A percentile compares a stretch with the other conserved stretches of the same genome.
Conservation (phyloP, 768 basidiomycete species). For the Pleurotus eryngii region DNA sequence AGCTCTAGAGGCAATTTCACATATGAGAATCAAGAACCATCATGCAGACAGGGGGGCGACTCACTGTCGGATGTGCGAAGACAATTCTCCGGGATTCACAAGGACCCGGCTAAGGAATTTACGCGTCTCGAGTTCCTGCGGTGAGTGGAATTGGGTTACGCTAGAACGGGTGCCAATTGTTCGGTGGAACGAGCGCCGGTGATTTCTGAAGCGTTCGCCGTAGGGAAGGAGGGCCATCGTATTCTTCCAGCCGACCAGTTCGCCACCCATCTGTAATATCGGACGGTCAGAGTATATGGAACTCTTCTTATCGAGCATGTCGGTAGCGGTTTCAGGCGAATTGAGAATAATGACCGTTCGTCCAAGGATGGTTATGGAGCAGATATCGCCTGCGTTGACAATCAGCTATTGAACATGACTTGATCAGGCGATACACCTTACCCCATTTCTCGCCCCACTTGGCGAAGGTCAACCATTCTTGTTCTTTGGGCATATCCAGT, state of each 20-base stretch:
- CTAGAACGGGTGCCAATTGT: slow-evolving; percentile 42
- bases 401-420: slow-evolving; percentile 4
- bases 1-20: slow-evolving; percentile 27
- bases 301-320: slow-evolving; percentile 67
- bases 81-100: slow-evolving; percentile 43
- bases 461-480: slow-evolving; percentile 27
- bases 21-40: slow-evolving; percentile 3
- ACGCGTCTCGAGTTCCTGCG: slow-evolving; percentile 44
- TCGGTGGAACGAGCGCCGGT: slow-evolving; percentile 49
- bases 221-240: slow-evolving; percentile 55
- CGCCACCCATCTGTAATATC: slow-evolving; percentile 48
- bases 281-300: slow-evolving; percentile 70
- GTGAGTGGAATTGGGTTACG: slow-evolving; percentile 39
- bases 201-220: slow-evolving; percentile 52
- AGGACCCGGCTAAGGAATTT: slow-evolving; percentile 46
- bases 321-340: slow-evolving; percentile 44
- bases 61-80: slow-evolving; percentile 46
- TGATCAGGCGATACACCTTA: slow-evolving; percentile 15
- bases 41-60: slow-evolving; percentile 14
- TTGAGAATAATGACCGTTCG: slow-evolving; percentile 58
- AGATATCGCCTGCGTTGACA: slow-evolving; percentile 47
- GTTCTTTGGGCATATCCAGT: slow-evolving; percentile 22
- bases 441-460: slow-evolving; percentile 45
- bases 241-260: slow-evolving; percentile 57
- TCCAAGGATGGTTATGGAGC: slow-evolving; percentile 56